Conservation (phyloP, 78 protist species). For the Creolimax fragrantissima region DNA sequence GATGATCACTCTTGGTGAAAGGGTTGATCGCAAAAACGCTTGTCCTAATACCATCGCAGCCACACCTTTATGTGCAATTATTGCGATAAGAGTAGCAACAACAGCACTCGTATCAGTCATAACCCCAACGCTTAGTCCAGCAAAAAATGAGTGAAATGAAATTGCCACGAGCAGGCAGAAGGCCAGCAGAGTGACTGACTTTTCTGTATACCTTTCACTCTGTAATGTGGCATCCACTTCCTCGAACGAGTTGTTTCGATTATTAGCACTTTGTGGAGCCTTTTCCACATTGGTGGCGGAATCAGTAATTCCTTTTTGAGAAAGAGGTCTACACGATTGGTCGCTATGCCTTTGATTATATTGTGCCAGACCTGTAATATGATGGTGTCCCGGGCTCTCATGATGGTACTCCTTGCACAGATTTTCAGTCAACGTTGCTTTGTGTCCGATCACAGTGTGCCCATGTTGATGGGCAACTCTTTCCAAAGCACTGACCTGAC, state of each 20-base stretch:
- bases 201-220: background rate
- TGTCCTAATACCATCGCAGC: slow-evolving; percentile 1
- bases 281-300: background rate
- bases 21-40: background rate
- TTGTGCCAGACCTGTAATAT: no score
- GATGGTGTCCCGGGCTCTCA: background rate
- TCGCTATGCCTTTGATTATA: background rate
- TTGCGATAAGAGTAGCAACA: background rate
- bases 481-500: background rate
- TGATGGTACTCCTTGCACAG: background rate
- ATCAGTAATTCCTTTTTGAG: background rate
- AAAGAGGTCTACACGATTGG: no score
- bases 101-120: background rate
- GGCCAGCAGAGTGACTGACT: slow-evolving; percentile 1
- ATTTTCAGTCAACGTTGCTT: background rate
- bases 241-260: no score
- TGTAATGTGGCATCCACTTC: background rate
- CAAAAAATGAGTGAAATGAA: slow-evolving; percentile 12
- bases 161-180: background rate
- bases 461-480: background rate
- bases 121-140: slow-evolving; percentile 4
- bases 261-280: background rate
- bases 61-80: slow-evolving; percentile 22
- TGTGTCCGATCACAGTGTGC: background rate
- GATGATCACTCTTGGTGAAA: background rate